Conservation (phyloP, 2,329 filamentous ascomycete species). For the Cytospora paraplurivora region DNA sequence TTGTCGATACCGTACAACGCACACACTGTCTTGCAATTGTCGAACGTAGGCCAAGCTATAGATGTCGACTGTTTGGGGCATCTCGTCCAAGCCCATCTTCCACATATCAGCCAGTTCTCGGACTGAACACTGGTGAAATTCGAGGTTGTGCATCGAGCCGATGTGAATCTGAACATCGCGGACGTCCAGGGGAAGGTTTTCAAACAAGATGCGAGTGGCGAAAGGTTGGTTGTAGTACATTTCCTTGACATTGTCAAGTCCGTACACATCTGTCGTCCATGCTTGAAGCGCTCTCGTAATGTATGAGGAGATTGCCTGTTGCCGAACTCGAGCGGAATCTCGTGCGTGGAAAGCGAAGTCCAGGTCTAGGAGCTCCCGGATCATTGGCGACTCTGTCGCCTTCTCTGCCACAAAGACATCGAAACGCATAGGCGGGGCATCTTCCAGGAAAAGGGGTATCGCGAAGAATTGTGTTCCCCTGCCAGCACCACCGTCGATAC, state of each 20-base stretch:
- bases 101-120: constrained; percentile 47
- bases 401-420: constrained; percentile 61
- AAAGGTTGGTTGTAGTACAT: constrained; percentile 55
- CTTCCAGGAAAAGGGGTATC: constrained; percentile 53
- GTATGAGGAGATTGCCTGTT: constrained; percentile 55
- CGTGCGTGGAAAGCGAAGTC: constrained; percentile 58
- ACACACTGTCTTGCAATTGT: constrained; percentile 62
- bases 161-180: constrained; percentile 49
- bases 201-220: constrained; percentile 59
- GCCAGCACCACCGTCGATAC: constrained; percentile 59
- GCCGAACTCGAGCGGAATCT: constrained; percentile 49
- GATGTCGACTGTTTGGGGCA: constrained; percentile 54
- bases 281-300: constrained; percentile 56
- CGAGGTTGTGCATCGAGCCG: constrained; percentile 54
- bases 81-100: constrained; percentile 40
- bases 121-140: constrained; percentile 53
- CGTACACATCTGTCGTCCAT: constrained; percentile 48
- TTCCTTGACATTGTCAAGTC: constrained; percentile 34
- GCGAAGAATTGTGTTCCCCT: constrained; percentile 61
- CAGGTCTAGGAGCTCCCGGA: constrained; percentile 52
- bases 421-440: constrained; percentile 54
- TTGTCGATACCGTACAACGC: constrained; percentile 48
- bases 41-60: constrained; percentile 50
- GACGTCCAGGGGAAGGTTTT: constrained; percentile 51
- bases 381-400: constrained; percentile 41